Percentiles rank a stretch among this genome's conserved stretches.
Evolutionary conservation across 1,284 basidiomycete species (phyloP).

Genomic region (Apiotrichum gracile): DNA sequence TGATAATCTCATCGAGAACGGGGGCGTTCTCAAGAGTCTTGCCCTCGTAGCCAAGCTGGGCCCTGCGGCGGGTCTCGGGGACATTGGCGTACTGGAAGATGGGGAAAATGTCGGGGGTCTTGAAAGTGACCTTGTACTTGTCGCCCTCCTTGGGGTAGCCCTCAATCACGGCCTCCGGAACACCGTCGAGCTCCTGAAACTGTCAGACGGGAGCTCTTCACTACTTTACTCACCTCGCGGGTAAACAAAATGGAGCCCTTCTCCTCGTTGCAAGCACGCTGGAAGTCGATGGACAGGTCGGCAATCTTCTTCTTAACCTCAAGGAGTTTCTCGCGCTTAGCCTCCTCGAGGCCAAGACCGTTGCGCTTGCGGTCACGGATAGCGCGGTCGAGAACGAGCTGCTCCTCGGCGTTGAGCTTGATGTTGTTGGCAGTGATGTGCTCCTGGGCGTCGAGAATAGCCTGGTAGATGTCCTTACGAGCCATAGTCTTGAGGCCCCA

Average conservation of each 20-base stretch:
- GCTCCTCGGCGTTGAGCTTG: slow-evolving; percentile 17
- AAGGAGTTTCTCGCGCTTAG: slow-evolving; percentile 16
- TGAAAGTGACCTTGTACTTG: slow-evolving; percentile 19
- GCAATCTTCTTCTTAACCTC: slow-evolving; percentile 15
- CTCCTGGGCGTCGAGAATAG: slow-evolving; percentile 12
- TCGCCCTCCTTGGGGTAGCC: slow-evolving; percentile 15
- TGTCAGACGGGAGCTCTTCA: neutral
- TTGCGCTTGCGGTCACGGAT: slow-evolving; percentile 16
- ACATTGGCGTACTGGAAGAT: slow-evolving; percentile 17
- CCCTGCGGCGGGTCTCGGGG: slow-evolving; percentile 15
- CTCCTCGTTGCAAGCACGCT: slow-evolving; percentile 17
- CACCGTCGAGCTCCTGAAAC: slow-evolving; percentile 13
- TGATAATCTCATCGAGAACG: slow-evolving; percentile 15
- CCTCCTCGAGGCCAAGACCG: slow-evolving; percentile 12
- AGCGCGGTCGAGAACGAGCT: slow-evolving; percentile 14
- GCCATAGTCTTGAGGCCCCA: slow-evolving; percentile 10
- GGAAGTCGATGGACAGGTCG: slow-evolving; percentile 18
- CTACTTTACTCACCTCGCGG: neutral
- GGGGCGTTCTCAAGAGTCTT: slow-evolving; percentile 15
- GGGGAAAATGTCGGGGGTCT: slow-evolving; percentile 18
- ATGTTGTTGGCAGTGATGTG: slow-evolving; percentile 5
- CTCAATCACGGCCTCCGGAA: slow-evolving; percentile 11
- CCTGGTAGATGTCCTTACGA: slow-evolving; percentile 17
- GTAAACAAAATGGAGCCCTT: slow-evolving; percentile 19
- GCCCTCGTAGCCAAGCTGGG: slow-evolving; percentile 15